Evolutionary conservation across 352 stramenopile species (phyloP), one percentile per base, ranked within the genome.

Genomic region (Globisporangium cederbergense): DNA sequence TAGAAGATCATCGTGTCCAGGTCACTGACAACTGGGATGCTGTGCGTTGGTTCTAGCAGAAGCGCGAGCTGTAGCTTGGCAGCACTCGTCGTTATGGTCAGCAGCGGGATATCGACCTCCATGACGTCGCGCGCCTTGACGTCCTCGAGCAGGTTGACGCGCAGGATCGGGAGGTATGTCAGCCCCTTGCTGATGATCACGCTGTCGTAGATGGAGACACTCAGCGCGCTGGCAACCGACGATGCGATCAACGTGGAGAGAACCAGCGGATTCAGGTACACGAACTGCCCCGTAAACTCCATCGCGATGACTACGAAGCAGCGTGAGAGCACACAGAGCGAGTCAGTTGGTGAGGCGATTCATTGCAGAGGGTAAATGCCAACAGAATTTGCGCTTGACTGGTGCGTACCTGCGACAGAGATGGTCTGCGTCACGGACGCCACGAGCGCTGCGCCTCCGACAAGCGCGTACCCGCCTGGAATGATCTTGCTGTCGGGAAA

Each of bases 231-330:
- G 25, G 72, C 76, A 5, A 88, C 67, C 0, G 76, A 70, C 6
- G 78, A 85, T 2, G 81, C 74, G 4, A 89, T 51, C 18, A 90
- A 64, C 40, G 74, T 73, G 8, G 79, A 78, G 13, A 89, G 62
- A 22, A 90, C 77, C 22, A 89, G 42, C 9, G 81, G 81, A 4
- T 77, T 86, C 57, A 86, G 77, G 66, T 85, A 91, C 47, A 86
- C 71, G 42, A 91, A 88, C 58, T 90, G 80, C 1, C 83, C 81
- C 4, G 81, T 90, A 55, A 91, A 83, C 57, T 91, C 83, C 10
- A 89, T 62, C 32, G 78, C 79, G 53, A 91, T 91, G n/a, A 91
- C 78, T 67, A 34, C 42, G 28, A 51, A 11, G 36, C 36, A 42
- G 36, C 9, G 36, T 13, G 45, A 51, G 45, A 6, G n/a, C 9